phyloP scores from a whole-genome alignment of 257 asterid genomes.

The Salvia rosmarinus region DNA sequence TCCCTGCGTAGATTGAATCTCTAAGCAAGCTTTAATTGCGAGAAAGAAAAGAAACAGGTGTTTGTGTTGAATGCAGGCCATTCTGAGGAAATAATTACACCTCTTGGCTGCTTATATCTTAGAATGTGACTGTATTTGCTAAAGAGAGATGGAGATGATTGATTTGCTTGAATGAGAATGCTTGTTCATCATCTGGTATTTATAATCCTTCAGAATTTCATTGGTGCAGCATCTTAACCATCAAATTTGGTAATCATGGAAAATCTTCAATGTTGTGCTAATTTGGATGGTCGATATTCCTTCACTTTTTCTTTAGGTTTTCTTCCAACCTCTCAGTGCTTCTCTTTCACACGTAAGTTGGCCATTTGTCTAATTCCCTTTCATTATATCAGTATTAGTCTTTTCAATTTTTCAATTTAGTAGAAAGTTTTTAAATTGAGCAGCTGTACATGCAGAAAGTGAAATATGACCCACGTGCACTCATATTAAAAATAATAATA shows the following conservation, averaged over 20 bases:
- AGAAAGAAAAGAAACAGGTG: slow-evolving; percentile 43
- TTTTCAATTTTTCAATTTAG: slow-evolving; percentile 11
- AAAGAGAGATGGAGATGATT: slow-evolving; percentile 16
- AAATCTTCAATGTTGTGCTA: background rate
- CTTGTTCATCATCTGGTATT: slow-evolving; percentile 35
- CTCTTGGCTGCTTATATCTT: too few relatives aligned
- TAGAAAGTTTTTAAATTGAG: slow-evolving; percentile 8
- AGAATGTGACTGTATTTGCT: background rate
- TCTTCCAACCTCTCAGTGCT: slow-evolving; percentile 26
- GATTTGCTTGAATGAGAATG: slow-evolving; percentile 37
- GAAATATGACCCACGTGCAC: slow-evolving; percentile 3
- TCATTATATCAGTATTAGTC: background rate
- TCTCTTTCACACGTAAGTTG: slow-evolving; percentile 9
- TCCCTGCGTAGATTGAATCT: slow-evolving; percentile 43
- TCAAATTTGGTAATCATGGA: slow-evolving; percentile 35
- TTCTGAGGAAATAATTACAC: background rate
- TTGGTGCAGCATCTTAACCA: slow-evolving; percentile 34
- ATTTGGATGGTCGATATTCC: slow-evolving; percentile 39
- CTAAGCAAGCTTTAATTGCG: slow-evolving; percentile 33
- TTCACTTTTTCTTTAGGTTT: slow-evolving; percentile 15
- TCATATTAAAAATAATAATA: too few relatives aligned
- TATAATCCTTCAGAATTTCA: slow-evolving; percentile 34
- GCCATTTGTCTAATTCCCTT: slow-evolving; percentile 17
- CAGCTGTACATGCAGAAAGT: slow-evolving; percentile 23
- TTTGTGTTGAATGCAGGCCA: slow-evolving; percentile 43